phyloP scores from a whole-genome alignment of 768 basidiomycete genomes.

The Dacryopinax spathularia region DNA sequence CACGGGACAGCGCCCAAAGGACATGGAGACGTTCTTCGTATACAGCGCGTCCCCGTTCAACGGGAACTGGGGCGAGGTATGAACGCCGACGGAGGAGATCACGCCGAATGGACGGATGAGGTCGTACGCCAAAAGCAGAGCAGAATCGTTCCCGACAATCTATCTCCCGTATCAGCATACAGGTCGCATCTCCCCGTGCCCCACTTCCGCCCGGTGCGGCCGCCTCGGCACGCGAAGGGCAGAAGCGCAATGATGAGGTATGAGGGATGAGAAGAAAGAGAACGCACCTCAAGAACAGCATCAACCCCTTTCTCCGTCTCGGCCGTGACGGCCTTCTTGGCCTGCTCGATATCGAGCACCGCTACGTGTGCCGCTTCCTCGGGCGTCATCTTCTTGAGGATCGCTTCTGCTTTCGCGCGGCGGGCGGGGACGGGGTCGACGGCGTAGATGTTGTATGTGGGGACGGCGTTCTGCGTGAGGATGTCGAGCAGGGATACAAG shows the following conservation, averaged over 20 bases:
- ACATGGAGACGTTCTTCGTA: slow-evolving; percentile 63
- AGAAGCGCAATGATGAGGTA: neutral
- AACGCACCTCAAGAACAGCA: slow-evolving; percentile 48
- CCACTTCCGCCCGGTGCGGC: too few species aligned
- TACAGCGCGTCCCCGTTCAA: slow-evolving; percentile 42
- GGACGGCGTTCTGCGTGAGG: neutral
- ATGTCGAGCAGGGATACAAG: neutral
- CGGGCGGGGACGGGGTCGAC: neutral
- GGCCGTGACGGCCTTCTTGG: neutral
- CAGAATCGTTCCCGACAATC: slow-evolving; percentile 57
- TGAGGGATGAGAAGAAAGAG: neutral
- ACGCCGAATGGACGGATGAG: slow-evolving; percentile 63
- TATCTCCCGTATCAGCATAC: slow-evolving; percentile 24
- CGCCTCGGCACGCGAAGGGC: too few species aligned
- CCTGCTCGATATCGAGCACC: neutral
- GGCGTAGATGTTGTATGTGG: neutral
- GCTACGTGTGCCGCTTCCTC: neutral
- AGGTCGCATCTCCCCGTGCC: neutral
- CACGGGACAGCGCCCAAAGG: slow-evolving; percentile 72
- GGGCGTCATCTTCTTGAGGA: neutral
- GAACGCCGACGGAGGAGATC: slow-evolving; percentile 61
- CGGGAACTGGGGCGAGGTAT: slow-evolving; percentile 20
- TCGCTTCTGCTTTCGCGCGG: neutral
- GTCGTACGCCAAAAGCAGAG: slow-evolving; percentile 49
- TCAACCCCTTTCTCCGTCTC: slow-evolving; percentile 31